These are phyloP conservation scores for Primulina eburnea DNA, from an alignment of 257 asterid genomes.

Conservation along the genomic window DNA sequence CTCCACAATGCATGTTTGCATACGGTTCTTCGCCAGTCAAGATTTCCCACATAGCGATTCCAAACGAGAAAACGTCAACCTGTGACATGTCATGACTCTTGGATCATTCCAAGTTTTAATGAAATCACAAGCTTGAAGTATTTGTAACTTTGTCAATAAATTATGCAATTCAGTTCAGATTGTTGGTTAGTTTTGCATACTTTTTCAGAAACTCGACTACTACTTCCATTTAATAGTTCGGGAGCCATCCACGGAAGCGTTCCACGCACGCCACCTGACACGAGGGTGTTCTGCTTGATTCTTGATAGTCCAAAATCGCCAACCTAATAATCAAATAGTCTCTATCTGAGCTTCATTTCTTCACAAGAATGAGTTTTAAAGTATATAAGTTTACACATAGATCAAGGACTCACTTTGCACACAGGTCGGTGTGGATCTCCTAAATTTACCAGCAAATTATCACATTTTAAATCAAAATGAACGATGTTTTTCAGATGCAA, in stretches of 20 bases:
- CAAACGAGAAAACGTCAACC: slow-evolving; percentile 90
- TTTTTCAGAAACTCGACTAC: slow-evolving; percentile 72
- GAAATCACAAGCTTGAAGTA: not conserved
- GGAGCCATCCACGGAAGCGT: slow-evolving; percentile 99
- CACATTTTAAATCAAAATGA: slow-evolving; percentile 87
- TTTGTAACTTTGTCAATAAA: not conserved
- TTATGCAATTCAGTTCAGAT: not conserved
- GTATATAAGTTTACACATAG: not conserved
- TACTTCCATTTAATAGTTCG: slow-evolving; percentile 68
- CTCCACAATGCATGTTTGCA: slow-evolving; percentile 83
- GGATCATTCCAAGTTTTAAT: not conserved
- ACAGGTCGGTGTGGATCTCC: slow-evolving; percentile 86
- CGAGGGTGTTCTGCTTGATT: slow-evolving; percentile 75
- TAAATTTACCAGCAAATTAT: slow-evolving; percentile 83
- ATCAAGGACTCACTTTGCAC: slow-evolving; percentile 59
- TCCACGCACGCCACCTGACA: slow-evolving; percentile 88
- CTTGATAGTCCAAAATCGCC: slow-evolving; percentile 89
- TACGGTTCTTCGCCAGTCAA: slow-evolving; percentile 86
- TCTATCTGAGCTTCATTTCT: not conserved
- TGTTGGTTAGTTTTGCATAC: slow-evolving; percentile 33
- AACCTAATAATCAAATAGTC: slow-evolving; percentile 43
- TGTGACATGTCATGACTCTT: slow-evolving; percentile 25
- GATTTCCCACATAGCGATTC: slow-evolving; percentile 88
- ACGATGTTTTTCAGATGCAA: slow-evolving; percentile 75
- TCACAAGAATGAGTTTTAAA: not conserved